A percentile compares a stretch with the other conserved stretches of the same genome.
Evolutionary conservation across 805 yeast genomes (phyloP).

Genomic region (Kuraishia molischiana): DNA sequence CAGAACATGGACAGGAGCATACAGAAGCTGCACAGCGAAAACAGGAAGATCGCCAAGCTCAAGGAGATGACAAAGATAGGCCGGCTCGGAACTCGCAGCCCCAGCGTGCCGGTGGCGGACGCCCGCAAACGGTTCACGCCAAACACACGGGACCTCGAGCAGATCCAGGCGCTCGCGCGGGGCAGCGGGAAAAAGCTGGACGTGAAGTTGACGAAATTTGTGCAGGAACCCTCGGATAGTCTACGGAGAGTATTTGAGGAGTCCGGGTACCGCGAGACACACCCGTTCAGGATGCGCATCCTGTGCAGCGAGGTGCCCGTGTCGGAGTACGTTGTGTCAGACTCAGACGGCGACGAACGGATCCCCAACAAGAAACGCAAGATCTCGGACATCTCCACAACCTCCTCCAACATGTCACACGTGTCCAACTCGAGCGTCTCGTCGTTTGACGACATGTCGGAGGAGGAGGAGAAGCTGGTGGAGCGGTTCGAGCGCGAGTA

Average conservation of each 20-base stretch:
- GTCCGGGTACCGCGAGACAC: not conserved
- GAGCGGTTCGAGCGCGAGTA: constrained; percentile 35
- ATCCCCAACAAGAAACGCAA: not conserved
- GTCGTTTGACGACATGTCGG: not conserved
- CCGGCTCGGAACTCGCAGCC: not conserved
- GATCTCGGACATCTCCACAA: not conserved
- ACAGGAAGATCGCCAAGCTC: not conserved
- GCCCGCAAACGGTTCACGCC: not conserved
- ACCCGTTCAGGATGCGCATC: not conserved
- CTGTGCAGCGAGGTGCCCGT: not conserved
- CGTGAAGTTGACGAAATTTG: not conserved
- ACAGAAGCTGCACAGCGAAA: not conserved
- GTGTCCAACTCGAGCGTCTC: not conserved
- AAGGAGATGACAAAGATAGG: constrained; percentile 2
- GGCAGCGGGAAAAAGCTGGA: not conserved
- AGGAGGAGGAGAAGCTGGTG: constrained; percentile 22
- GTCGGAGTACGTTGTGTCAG: not conserved
- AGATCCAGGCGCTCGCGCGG: not conserved
- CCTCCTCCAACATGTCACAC: not conserved
- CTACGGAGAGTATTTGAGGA: not conserved
- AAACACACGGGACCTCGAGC: not conserved
- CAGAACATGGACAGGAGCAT: not conserved
- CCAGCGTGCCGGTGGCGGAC: not conserved
- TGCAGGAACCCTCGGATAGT: not conserved
- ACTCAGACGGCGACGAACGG: not conserved